Evolutionary conservation across 805 yeast species (phyloP).

Genomic region (Tetrapisispora iriomotensis): DNA sequence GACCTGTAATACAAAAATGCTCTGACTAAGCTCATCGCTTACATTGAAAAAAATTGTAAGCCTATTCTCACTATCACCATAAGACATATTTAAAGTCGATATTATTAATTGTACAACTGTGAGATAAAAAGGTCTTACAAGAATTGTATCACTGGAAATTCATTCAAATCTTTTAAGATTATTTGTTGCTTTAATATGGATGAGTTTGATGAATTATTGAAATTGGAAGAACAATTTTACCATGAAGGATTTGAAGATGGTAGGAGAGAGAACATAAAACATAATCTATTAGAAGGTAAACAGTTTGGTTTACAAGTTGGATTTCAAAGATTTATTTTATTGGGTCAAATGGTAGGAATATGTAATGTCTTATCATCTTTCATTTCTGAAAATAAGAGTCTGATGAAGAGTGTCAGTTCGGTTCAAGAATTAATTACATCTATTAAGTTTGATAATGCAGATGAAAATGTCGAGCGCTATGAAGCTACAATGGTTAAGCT

Average conservation of each 20-base stretch:
- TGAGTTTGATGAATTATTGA: slow-evolving; percentile 46
- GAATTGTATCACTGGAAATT: no score
- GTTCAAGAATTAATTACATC: slow-evolving; percentile 23
- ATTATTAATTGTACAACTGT: no score
- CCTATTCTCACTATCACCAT: no score
- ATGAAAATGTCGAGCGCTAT: slow-evolving; percentile 43
- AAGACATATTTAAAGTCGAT: no score
- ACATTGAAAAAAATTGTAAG: no score
- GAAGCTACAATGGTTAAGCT: slow-evolving; percentile 46
- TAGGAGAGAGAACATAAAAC: slow-evolving; percentile 43
- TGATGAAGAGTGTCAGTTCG: slow-evolving; percentile 15
- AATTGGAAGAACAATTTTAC: slow-evolving; percentile 51
- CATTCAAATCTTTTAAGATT: no score
- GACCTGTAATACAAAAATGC: no score
- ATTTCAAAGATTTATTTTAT: slow-evolving; percentile 53
- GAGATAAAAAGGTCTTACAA: no score
- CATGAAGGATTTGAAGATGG: slow-evolving; percentile 69
- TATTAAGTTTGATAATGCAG: slow-evolving; percentile 38
- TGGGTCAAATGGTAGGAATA: slow-evolving; percentile 60
- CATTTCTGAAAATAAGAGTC: slow-evolving; percentile 6
- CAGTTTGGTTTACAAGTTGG: slow-evolving; percentile 78
- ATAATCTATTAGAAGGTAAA: slow-evolving; percentile 66
- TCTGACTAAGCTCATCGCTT: no score
- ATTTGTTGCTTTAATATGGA: not conserved
- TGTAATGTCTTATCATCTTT: slow-evolving; percentile 33